These are phyloP conservation scores for Bjerkandera adusta DNA, from an alignment of 1,284 basidiomycete species.

Conservation along the genomic window DNA sequence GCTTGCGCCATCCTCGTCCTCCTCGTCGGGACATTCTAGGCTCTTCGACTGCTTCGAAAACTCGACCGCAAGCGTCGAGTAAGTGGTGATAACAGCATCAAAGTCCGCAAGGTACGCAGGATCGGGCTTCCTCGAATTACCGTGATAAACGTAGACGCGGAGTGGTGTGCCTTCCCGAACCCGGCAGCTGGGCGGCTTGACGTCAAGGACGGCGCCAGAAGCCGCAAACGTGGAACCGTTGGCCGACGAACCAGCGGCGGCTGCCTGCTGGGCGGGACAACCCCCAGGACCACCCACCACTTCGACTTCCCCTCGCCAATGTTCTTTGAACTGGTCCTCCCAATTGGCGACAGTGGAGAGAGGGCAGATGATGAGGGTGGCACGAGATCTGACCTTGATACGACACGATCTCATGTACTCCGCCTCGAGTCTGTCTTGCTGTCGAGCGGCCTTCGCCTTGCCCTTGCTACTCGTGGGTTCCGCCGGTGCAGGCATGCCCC, in stretches of 20 bases:
- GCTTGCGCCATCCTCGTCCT: constrained; percentile 64
- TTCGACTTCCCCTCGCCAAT: constrained; percentile 84
- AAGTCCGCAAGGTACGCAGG: constrained; percentile 86
- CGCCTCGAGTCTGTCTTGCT: constrained; percentile 68
- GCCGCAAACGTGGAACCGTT: constrained; percentile 27
- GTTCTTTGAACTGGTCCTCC: constrained; percentile 98
- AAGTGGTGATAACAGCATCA: constrained; percentile 97
- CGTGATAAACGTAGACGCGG: constrained; percentile 95
- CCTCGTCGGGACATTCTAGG: constrained; percentile 53
- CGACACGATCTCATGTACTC: constrained; percentile 67
- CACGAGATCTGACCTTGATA: constrained; percentile 80
- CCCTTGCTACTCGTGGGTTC: constrained; percentile 42
- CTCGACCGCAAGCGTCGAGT: constrained; percentile 93
- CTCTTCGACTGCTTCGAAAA: constrained; percentile 87
- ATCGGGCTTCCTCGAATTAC: constrained; percentile 85
- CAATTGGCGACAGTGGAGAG: constrained; percentile 97
- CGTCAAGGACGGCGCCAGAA: constrained; percentile 36
- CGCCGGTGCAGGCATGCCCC: constrained; percentile 71
- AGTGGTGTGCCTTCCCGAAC: constrained; percentile 53
- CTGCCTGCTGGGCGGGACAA: constrained; percentile 15
- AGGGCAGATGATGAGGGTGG: constrained; percentile 95
- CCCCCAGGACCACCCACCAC: constrained; percentile 66
- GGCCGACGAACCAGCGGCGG: constrained; percentile 23
- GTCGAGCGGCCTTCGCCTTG: constrained; percentile 61
- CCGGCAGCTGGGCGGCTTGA: constrained; percentile 30